These are phyloP conservation scores for Sporothrix schenckii DNA, from an alignment of 2,329 filamentous ascomycete species.

Conservation along the genomic window DNA sequence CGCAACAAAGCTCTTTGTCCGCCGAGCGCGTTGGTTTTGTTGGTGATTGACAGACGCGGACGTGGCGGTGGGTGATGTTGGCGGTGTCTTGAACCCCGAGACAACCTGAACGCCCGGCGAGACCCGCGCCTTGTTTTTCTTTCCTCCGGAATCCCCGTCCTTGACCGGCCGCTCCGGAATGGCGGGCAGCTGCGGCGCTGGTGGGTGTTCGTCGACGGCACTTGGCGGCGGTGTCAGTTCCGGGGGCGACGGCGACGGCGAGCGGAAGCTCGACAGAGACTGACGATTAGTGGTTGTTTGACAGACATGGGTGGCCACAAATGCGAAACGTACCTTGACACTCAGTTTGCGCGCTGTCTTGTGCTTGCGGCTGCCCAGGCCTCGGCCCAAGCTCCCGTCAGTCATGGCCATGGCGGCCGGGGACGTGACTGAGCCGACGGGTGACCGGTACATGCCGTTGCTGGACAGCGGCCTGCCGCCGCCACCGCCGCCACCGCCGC, in stretches of 20 bases:
- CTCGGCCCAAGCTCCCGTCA: conserved; percentile 20
- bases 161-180: conserved; percentile 32
- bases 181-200: conserved; percentile 15
- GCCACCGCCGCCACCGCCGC: too few relatives aligned
- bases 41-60: background rate
- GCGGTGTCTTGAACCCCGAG: background rate
- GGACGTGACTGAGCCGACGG: background rate
- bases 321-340: conserved; percentile 42
- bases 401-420: conserved; percentile 29
- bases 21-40: conserved; percentile 34
- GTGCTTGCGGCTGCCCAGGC: conserved; percentile 29
- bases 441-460: conserved; percentile 18
- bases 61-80: background rate
- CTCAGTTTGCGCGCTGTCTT: conserved; percentile 44
- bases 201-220: conserved; percentile 2
- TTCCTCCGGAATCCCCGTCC: background rate
- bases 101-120: background rate
- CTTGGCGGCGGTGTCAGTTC: background rate
- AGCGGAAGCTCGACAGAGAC: conserved; percentile 33
- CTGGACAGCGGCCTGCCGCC: background rate
- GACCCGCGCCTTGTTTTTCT: background rate
- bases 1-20: conserved; percentile 54
- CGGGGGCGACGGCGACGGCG: conserved; percentile 23
- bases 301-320: background rate
- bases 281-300: background rate